Evolutionary conservation across 805 yeast species (phyloP).

Genomic region (Ogataea trehalophila): DNA sequence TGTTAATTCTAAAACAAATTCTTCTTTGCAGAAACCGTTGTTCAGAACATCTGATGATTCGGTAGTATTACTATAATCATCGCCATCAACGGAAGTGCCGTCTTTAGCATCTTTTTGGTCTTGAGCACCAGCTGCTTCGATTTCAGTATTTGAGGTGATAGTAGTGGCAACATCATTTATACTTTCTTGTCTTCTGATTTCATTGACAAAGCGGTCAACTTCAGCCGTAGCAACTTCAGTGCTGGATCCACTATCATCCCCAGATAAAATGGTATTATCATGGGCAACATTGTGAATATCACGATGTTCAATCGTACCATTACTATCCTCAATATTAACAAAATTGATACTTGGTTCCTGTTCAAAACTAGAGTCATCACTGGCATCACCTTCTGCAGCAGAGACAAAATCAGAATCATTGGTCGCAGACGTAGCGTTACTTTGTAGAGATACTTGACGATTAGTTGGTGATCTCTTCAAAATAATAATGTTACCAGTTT

Average conservation of each 20-base stretch:
- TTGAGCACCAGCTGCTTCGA: neutral
- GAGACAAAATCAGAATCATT: slow-evolving; percentile 31
- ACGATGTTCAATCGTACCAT: slow-evolving; percentile 9
- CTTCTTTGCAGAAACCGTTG: slow-evolving; percentile 17
- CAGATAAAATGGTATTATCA: slow-evolving; percentile 9
- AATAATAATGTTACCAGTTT: neutral
- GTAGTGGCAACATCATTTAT: slow-evolving; percentile 5
- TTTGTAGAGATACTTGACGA: slow-evolving; percentile 23
- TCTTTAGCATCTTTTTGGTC: neutral
- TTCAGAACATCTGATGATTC: slow-evolving; percentile 16
- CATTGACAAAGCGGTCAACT: no score
- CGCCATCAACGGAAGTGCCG: neutral
- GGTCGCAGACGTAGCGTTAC: slow-evolving; percentile 21
- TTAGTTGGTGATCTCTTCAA: neutral
- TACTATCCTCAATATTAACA: slow-evolving; percentile 5
- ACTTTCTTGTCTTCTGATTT: no score
- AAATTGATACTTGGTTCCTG: neutral
- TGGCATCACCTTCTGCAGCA: slow-evolving; percentile 25
- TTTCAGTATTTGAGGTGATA: neutral
- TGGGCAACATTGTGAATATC: slow-evolving; percentile 6
- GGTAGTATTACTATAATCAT: neutral
- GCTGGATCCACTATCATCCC: neutral
- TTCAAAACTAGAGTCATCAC: slow-evolving; percentile 2
- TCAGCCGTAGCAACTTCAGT: neutral
- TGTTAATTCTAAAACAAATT: slow-evolving; percentile 29